phyloP scores from a whole-genome alignment of 2,329 filamentous ascomycete species.

The Neocatenulostroma microsporum region DNA sequence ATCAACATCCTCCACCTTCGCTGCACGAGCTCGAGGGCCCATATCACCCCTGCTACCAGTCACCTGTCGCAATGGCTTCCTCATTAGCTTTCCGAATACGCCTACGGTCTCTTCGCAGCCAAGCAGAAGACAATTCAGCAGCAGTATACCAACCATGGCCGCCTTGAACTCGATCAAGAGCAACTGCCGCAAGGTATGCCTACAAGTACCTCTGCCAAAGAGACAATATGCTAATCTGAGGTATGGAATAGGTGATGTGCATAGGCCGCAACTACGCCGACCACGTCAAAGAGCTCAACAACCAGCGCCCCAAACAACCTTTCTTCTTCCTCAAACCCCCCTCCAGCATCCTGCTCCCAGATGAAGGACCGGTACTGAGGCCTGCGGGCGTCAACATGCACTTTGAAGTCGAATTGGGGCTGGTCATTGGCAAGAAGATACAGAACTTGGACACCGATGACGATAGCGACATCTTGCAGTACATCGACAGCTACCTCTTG shows the following conservation, averaged over 20 bases:
- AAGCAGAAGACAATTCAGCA: conserved; percentile 7
- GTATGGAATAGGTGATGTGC: conserved; percentile 61
- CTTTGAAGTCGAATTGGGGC: conserved; percentile 88
- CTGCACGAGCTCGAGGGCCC: conserved; percentile 5
- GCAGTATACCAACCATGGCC: conserved; percentile 11
- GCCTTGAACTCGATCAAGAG: conserved; percentile 28
- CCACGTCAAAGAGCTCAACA: conserved; percentile 89
- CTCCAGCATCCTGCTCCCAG: conserved; percentile 73
- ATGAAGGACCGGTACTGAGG: conserved; percentile 69
- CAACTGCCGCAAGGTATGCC: conserved; percentile 42
- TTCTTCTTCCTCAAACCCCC: conserved; percentile 99
- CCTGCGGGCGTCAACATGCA: conserved; percentile 80
- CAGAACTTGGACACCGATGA: conserved; percentile 69
- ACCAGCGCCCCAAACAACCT: conserved; percentile 78
- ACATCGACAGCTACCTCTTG: conserved; percentile 79
- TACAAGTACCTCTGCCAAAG: not conserved
- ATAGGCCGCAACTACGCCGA: conserved; percentile 97
- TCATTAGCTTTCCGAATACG: too few relatives aligned
- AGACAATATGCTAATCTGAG: not conserved
- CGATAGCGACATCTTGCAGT: conserved; percentile 65
- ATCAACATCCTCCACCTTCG: conserved; percentile 1
- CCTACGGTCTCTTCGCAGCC: too few relatives aligned
- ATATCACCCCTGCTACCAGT: not conserved
- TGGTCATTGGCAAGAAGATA: conserved; percentile 77
- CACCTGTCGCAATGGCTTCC: conserved; percentile 2